Evolutionary conservation across 768 basidiomycete species (phyloP), one percentile per base, ranked within the genome.

Genomic region (Mycena olivaceomarginata): DNA sequence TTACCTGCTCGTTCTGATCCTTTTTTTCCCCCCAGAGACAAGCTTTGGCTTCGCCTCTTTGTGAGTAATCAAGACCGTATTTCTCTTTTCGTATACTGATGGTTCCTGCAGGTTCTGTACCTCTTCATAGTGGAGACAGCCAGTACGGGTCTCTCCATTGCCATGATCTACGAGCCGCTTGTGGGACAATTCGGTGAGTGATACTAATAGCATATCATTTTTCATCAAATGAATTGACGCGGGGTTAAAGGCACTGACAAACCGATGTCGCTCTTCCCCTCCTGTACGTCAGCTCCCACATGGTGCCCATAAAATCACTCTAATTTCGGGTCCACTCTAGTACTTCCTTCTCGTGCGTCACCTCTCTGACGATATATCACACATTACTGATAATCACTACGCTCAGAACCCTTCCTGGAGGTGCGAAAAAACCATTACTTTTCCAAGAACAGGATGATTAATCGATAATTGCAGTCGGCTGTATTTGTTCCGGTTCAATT

Each of bases 401-500:
- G 31, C 18, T 4, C 37, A 62, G 60, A 62, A 39, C 60, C 60
- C 9, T 40, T 62, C 39, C 18, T 62, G 37, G 60, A 62, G 60
- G 60, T 62, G 25, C 13, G 56, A 31, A 18, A 12, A 57, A 51
- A 5, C 39, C 2, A n/a, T 60, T 12, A 11, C 11, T 13, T 18
- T 16, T 13, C 16, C 39, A 7, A 2, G 7, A 40, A 15, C 59
- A 37, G 59, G 20, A 0, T 18, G 15, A 8, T 20, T 40, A 40
- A 62, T 41, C 9, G 0, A 40, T 62, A 16, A 6, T 13, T 20
- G 4, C 60, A 62, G 60, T 37, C 31, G 12, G 60, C 60, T 8
- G 60, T 62, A 7, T 62, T 40, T 16, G 37, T 62, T 20, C 60
- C 60, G 7, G 60, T 62, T 39, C 60, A 62, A 62, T 62, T 62